Conservation (phyloP, 441 rosid species). For the Eruca vesicaria region DNA sequence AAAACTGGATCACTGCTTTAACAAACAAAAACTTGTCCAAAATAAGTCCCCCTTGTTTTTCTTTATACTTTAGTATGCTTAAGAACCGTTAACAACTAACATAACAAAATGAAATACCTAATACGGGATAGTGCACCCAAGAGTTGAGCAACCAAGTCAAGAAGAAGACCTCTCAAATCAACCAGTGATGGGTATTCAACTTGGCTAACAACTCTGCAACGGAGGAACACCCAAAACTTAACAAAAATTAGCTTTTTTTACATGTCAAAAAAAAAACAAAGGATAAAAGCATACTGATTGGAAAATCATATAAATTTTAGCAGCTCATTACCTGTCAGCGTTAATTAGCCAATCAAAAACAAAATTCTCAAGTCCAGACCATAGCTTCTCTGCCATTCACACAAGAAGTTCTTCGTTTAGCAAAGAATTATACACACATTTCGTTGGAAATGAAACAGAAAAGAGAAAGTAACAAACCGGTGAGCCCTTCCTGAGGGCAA, state of each 20-base stretch:
- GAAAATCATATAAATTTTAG: conserved; percentile 14
- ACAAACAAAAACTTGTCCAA: conserved; percentile 12
- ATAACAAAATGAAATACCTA: conserved; percentile 53
- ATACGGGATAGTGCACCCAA: conserved; percentile 97
- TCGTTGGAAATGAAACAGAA: conserved; percentile 14
- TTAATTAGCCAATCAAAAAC: conserved; percentile 98
- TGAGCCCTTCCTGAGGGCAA: conserved; percentile 99
- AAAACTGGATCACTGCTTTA: conserved; percentile 9
- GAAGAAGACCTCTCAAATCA: conserved; percentile 95
- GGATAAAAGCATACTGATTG: conserved; percentile 15
- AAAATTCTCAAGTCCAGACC: conserved; percentile 99
- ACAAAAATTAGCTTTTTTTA: conserved; percentile 5
- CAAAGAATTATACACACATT: conserved; percentile 18
- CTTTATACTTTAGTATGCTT: background rate
- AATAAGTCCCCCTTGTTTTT: background rate
- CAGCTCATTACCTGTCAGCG: conserved; percentile 76
- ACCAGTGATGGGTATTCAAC: conserved; percentile 97
- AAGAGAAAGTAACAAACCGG: conserved; percentile 60
- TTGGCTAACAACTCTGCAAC: conserved; percentile 95
- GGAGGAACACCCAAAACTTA: conserved; percentile 19
- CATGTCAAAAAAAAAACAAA: background rate
- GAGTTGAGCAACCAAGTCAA: conserved; percentile 97
- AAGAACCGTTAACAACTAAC: conserved; percentile 2
- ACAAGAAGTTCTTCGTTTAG: conserved; percentile 24
- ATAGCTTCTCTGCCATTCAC: conserved; percentile 83